Evolutionary conservation across 805 yeast genomes (phyloP).

Genomic region (Ogataea ganodermae): DNA sequence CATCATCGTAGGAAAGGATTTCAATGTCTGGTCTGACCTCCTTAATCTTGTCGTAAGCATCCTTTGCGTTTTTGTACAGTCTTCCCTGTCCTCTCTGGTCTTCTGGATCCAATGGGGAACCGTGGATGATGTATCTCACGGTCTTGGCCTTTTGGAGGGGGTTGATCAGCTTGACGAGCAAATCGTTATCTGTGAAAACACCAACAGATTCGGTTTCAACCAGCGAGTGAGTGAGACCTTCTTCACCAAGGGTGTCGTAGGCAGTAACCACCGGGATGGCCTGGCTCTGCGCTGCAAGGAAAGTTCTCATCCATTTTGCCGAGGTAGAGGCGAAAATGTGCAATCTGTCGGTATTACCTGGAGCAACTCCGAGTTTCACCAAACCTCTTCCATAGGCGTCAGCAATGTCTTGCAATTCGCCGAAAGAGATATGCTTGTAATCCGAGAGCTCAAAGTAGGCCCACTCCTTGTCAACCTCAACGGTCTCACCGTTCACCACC

Average conservation of each 20-base stretch:
- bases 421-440: conserved; percentile 66
- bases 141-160: conserved; percentile 67
- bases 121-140: conserved; percentile 71
- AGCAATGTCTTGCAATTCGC: conserved; percentile 52
- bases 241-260: conserved; percentile 91
- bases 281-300: conserved; percentile 75
- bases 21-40: conserved; percentile 76
- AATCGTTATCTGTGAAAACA: conserved; percentile 79
- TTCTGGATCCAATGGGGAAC: conserved; percentile 58
- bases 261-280: conserved; percentile 90
- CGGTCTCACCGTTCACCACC: conserved; percentile 73
- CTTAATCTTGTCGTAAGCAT: conserved; percentile 59
- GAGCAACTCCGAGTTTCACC: conserved; percentile 66
- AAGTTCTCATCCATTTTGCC: conserved; percentile 87
- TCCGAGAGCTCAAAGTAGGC: conserved; percentile 74
- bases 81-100: conserved; percentile 67
- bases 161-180: conserved; percentile 63
- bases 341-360: conserved; percentile 59
- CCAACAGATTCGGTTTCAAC: conserved; percentile 78
- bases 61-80: conserved; percentile 55
- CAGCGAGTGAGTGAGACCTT: conserved; percentile 83
- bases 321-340: conserved; percentile 91
- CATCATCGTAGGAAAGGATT: conserved; percentile 65
- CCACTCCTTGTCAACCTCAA: conserved; percentile 84
- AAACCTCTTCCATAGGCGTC: conserved; percentile 73